Evolutionary conservation across 257 asterid species (phyloP).

Genomic region (Primulina tabacum): DNA sequence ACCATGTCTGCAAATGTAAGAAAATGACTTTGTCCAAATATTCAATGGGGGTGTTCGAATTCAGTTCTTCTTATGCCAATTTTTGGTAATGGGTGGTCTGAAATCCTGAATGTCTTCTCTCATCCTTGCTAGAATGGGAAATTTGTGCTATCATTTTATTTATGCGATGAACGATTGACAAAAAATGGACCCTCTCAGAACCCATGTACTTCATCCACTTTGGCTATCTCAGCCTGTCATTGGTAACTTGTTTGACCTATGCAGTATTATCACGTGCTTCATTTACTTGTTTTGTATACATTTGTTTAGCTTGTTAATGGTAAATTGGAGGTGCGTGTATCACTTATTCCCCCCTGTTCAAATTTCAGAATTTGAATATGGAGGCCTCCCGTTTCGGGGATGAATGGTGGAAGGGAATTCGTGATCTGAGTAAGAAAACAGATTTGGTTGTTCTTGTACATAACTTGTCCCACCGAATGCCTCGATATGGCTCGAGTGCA

Average conservation of each 20-base stretch:
- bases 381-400: conserved; percentile 60
- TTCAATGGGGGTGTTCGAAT: neutral
- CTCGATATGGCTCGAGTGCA: conserved; percentile 53
- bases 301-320: neutral
- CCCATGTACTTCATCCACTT: neutral
- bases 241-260: neutral
- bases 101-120: neutral
- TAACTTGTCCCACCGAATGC: conserved; percentile 91
- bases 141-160: neutral
- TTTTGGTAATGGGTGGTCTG: neutral
- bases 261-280: neutral
- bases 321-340: neutral
- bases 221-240: neutral
- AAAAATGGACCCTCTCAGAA: neutral
- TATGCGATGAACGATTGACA: neutral
- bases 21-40: conserved; percentile 1
- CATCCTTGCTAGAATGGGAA: neutral
- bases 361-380: conserved; percentile 63
- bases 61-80: neutral
- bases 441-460: conserved; percentile 84
- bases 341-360: neutral
- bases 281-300: neutral
- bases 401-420: too few relatives aligned
- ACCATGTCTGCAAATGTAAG: neutral
- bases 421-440: too few relatives aligned